Evolutionary conservation across 805 yeast genomes (phyloP), one percentile per base, ranked within the genome.

Genomic region (Brettanomyces anomalus): DNA sequence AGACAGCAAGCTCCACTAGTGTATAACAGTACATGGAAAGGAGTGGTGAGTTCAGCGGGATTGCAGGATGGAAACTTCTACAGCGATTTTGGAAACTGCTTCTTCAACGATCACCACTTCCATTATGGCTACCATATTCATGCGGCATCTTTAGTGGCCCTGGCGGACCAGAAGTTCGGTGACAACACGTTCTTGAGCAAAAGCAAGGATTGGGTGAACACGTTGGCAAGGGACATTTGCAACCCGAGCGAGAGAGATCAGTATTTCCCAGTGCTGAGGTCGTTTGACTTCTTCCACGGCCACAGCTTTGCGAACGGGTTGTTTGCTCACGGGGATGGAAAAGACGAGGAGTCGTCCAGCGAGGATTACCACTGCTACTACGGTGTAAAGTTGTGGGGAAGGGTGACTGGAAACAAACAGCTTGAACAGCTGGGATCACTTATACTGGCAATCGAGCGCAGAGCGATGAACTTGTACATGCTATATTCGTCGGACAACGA

Each of bases 31-130:
- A 70, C 76, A 5, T 86, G 89, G 87, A 77, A 75, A 49, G 96
- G 96, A 2, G 52, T 87, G 6, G 72, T 85, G 10, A 83, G 95
- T 0, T 69, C 81, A 0, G 85, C 87, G 0, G 77, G 75, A 3
- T 45, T 62, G 17, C 37, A 39, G 3, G 65, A 58, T 37, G 66
- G 66, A 0, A 62, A 62, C 45, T 57, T 61, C 36, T 60, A 60
- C 26, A 51, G 55, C 32, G 82, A 79, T 54, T 86, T 71, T 57
- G 95, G 94, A 38, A 73, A 81, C 57, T 74, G 84, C 19, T 82
- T 75, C 58, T 85, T 85, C 62, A 85, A 85, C 52, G 95, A 86
- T 55, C 95, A 86, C 54, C 93, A 85, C 57, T 86, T 85, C 72
- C 94, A 86, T 58, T 86, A 82, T 54, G 93, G 93, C 10, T 86